Base-by-base conservation (phyloP, 2,329 filamentous ascomycete genomes). In the Fusarium xylarioides region DNA sequence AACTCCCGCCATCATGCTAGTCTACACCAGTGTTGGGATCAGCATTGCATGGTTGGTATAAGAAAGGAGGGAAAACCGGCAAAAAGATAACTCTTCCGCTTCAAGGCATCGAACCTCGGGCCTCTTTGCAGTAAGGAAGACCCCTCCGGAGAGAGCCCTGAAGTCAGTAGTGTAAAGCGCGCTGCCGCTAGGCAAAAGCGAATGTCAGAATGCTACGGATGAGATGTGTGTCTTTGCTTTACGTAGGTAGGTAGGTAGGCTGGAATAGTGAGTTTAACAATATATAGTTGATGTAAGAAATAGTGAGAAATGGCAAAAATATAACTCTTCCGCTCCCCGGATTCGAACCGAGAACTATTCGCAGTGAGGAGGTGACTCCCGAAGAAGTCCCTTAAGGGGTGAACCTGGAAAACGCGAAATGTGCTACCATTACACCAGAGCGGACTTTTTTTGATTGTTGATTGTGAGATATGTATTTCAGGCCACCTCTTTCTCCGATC, bases 381-480 rank as follows among this genome's bases (percentile, higher is more conserved):
- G 4, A 2, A 47, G 18, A 21, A 9, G 18, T 21, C 43, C n/a
- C 11, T 38, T 32, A 30, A 10, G 30, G 30, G 30, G 6, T 26
- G 26, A 26, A 26, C 26, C 26, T 26, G 26, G 11, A 30, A 30
- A 30, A 30, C 11, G 42, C 19, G 26, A 21, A 11, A 30, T 30
- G 44, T 30, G 19, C 26, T 5, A 16, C 44, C 26, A 30, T 30
- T 47, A 7, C 26, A 28, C 26, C 26, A 47, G 12, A n/a, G 44
- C 10, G 44, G 19, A 19, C n/a, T n/a, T n/a, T 5, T 16, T 30
- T 4, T 47, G 14, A 30, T n/a, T n/a, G 14, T 47, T 47, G 14
- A 30, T n/a, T 11, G 16, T 16, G 3, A 47, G 10, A 8, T 11
- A 0, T 30, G 26, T 30, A n/a, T 47, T 15, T n/a, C n/a, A n/a